Base-by-base conservation (phyloP, 2,329 filamentous ascomycete species). In the Calonectria crousiana region DNA sequence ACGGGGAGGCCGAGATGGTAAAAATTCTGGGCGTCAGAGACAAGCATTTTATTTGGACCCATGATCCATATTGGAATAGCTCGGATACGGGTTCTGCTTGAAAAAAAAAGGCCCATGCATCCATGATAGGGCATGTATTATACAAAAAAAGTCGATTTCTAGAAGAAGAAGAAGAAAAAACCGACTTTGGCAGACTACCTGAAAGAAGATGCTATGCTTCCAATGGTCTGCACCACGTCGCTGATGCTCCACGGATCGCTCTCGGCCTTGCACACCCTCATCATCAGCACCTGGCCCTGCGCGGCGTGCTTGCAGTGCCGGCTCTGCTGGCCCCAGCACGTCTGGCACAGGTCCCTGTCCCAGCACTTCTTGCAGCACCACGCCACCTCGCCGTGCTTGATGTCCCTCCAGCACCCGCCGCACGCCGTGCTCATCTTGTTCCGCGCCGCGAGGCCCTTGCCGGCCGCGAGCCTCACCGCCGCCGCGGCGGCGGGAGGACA, bases 361-460 rank as follows among this genome's bases (percentile, higher is more conserved):
- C 75, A 69, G 52, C 76, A 78, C 47, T 73, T 74, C 30, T 72
- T 77, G 53, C 77, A 79, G 66, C 74, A 74, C 76, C 78, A 79
- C 66, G 67, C 70, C 18, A 76, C 47, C 60, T 73, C 49, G 10
- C 70, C 76, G 18, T 62, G 32, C 51, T 74, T 74, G 18, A 79
- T 74, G 16, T 74, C 72, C 11, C 26, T 49, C 67, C 71, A 76
- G 49, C 76, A 76, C 6, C 67, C 67, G 23, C 56, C 62, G 52
- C 74, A 77, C 14, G 67, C 64, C 6, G 68, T 60, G 20, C 56
- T 62, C 2, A 60, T 65, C 14, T 51, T 66, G 32, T 74, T 74
- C 8, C 60, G 72, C 18, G n/a, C 36, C 4, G 72, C 64, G 26
- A 75, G 18, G 30, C 60, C 47, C 9, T 67, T 60, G 10, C 60